Base-by-base conservation (phyloP, 345 rosid genomes). In the Salix suchowensis region DNA sequence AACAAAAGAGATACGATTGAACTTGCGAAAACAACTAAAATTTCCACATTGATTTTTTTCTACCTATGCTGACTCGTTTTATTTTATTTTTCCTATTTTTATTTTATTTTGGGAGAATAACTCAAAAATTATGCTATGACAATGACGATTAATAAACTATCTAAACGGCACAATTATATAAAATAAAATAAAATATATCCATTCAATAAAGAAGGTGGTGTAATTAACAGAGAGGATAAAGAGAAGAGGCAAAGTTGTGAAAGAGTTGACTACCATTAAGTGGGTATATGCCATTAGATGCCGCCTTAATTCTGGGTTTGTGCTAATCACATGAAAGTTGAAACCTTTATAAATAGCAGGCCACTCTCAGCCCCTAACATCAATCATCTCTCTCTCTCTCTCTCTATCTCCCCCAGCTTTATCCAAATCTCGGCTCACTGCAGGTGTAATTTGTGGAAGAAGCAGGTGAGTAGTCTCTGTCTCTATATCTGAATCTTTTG, bases 401-500 rank as follows among this genome's bases (percentile, higher is more conserved):
- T 54, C 21, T 28, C n/a, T n/a, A 21, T 28, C 39, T 67, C 67
- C 39, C 36, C 39, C 32, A 6, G 48, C 48, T 13, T 44, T 44
- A 2, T 24, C 70, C 34, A 46, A 4, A 4, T 39, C 6, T 39
- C 9, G 26, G 11, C 76, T 16, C 34, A 14, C 42, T 19, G 28
- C 28, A 28, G 68, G 28, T 23, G 26, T 19, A 60, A 26, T 11
- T 42, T 10, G n/a, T 74, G 34, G 71, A 65, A 68, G 67, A 54
- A 55, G 55, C 18, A 3, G 72, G 78, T 76, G 37, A 68, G 78
- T 28, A 28, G 1, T 76, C 54, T 26, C 73, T 68, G 21, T 60
- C 7, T 36, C 67, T 76, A 39, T 8, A 39, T 39, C 12, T 40
- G 40, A 19, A 24, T 40, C 34, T 12, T 21, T 36, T 10, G 12